Conservation (phyloP, 2,329 filamentous ascomycete species). For the Pseudocercospora musae region DNA sequence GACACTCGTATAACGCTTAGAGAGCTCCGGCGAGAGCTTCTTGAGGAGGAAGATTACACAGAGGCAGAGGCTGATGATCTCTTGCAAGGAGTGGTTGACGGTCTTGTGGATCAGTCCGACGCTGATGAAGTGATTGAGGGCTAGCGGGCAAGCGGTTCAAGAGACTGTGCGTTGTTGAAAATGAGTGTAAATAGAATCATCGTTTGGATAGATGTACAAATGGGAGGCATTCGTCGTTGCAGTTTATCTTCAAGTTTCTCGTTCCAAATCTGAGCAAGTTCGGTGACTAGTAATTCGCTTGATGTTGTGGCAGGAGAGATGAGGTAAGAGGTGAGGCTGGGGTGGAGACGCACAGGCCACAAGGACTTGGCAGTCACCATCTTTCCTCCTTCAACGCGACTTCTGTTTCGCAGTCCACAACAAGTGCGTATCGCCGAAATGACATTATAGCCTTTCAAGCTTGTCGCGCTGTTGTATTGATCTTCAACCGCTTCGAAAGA, state of each 20-base stretch:
- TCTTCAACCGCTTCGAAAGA: no score
- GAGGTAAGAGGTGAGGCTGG: neutral
- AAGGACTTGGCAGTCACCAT: neutral
- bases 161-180: neutral
- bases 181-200: neutral
- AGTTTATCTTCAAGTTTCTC: neutral
- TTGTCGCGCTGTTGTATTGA: no score
- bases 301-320: neutral
- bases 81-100: neutral
- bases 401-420: no score
- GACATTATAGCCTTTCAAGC: no score
- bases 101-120: neutral
- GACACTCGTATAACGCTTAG: neutral
- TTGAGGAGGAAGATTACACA: neutral
- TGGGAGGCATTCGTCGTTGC: slow-evolving; percentile 3
- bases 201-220: slow-evolving; percentile 1
- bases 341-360: neutral
- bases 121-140: neutral
- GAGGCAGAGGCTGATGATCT: neutral
- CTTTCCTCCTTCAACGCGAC: neutral
- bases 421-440: no score
- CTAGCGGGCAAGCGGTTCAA: neutral
- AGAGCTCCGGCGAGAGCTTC: neutral
- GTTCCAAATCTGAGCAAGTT: neutral
- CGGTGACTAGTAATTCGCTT: neutral